A percentile compares a stretch with the other conserved stretches of the same genome.
phyloP scores from a whole-genome alignment of 495 filamentous ascomycete genomes.

The Penicillium argentinense region DNA sequence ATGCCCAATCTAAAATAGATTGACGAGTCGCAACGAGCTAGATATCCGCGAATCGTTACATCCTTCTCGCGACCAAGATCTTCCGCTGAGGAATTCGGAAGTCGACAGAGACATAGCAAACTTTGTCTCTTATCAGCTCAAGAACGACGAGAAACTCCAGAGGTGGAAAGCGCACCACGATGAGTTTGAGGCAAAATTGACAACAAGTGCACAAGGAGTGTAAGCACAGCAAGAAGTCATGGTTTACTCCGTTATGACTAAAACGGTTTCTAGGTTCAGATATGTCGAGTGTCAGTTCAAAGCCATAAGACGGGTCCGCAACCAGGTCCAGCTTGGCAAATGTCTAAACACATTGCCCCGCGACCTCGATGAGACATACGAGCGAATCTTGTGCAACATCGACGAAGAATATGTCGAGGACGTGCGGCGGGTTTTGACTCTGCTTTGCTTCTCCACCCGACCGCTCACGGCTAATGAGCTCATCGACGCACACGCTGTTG shows the following conservation, averaged over 20 bases:
- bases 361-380: constrained; percentile 38
- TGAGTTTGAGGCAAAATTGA: constrained; percentile 26
- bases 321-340: constrained; percentile 24
- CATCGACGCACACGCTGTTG: constrained; percentile 28
- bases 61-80: constrained; percentile 11
- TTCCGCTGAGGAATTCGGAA: constrained; percentile 23
- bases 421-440: constrained; percentile 27
- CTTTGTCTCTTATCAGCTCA: constrained; percentile 30
- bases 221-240: constrained; percentile 15
- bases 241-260: constrained; percentile 4
- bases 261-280: constrained; percentile 31
- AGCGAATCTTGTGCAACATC: constrained; percentile 32
- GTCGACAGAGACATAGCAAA: constrained; percentile 30
- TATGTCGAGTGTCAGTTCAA: constrained; percentile 41
- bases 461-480: constrained; percentile 33
- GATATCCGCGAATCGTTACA: constrained; percentile 34
- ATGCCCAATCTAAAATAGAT: too few species aligned
- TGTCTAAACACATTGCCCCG: constrained; percentile 31
- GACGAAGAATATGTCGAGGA: constrained; percentile 20
- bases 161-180: constrained; percentile 26
- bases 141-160: constrained; percentile 22
- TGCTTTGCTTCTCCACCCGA: constrained; percentile 29
- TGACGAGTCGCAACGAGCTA: constrained; percentile 37
- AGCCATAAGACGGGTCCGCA: constrained; percentile 20
- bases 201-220: constrained; percentile 33